Evolutionary conservation across 352 stramenopile genomes (phyloP), one percentile per base, ranked within the genome.

Genomic region (Phytophthora crassamura): DNA sequence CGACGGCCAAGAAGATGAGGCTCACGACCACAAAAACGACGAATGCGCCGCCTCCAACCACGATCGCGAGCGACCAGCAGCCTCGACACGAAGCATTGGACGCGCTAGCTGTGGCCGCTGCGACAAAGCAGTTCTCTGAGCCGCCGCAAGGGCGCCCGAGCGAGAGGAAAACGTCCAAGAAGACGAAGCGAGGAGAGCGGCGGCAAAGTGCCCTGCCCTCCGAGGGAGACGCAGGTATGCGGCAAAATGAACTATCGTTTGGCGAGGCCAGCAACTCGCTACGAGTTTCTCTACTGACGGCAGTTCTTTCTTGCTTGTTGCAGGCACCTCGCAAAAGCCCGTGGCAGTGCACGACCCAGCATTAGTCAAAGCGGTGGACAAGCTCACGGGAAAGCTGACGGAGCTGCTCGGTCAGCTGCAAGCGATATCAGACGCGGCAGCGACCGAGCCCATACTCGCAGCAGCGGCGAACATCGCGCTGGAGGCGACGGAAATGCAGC

Each of bases 321-420:
- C 36, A 74, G 65, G 36, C 16, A 59, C 46, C 0, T 10, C 48
- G 38, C 50, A 32, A 8, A 66, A 28, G 14, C 47, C 70, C 9
- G 59, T 86, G 33, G 72, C 84, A 51, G 73, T 90, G 38, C 77
- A 89, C 43, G 84, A 92, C 46, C 78, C 84, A 38, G 54, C 51
- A 38, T 58, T 93, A 35, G 58, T 81, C 42, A 88, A 88, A 34
- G 82, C 82, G 10, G 68, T 93, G 11, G 77, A 89, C 41, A 83
- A 80, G 7, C 80, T 93, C 35, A 68, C 75, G 12, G 65, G 77
- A 53, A 80, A 90, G 25, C 54, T 84, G 38, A 69, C 72, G 15
- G 70, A 83, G 40, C 72, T 79, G 12, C 73, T 76, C 3, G 14
- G 12, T 12, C 63, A 74, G 36, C 22, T 72, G 9, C 55, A 76